Evolutionary conservation across 2,329 filamentous ascomycete genomes (phyloP), one percentile per base, ranked within the genome.

Genomic region (Emergomyces pasteurianus): DNA sequence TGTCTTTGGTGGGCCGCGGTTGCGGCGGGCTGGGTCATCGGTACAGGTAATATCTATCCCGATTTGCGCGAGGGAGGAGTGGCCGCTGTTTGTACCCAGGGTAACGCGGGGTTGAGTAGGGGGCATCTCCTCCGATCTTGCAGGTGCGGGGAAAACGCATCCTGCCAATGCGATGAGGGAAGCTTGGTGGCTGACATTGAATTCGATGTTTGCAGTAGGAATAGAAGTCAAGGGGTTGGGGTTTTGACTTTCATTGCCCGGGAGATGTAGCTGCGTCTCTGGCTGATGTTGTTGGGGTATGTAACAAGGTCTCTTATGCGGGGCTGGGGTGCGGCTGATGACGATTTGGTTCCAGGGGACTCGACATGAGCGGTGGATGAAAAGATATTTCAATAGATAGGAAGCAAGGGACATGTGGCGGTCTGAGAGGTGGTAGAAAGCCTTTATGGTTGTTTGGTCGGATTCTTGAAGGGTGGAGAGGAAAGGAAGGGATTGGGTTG

Each of bases 171-270:
- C 78, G n/a, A 86, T 82, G 3, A 87, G 72, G 0, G 82, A 83
- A 21, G 82, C 83, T 70, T 87, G 84, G 64, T 87, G 84, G 38
- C 80, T 84, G 60, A 86, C 78, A 64, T 87, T 87, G 74, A 87
- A 87, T 64, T 86, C 83, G 43, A 85, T 72, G 10, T 65, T n/a
- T n/a, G n/a, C n/a, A n/a, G n/a, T 65, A 1, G 67, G 65, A 38
- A 66, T 63, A n/a, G 59, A 38, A 31, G 16, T 38, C 16, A 36
- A 10, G 21, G 38, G 10, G 1, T 21, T 36, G 3, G 16, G 14
- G 23, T 50, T 36, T 31, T 26, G n/a, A 21, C 16, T 42, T 61
- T 57, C 2, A 47, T 50, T 21, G 16, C 5, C 50, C 9, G 50
- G 14, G 21, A 12, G 28, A 16, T n/a, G 34, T 54, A 36, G 18